phyloP scores from a whole-genome alignment of 345 rosid species.

The Aethionema arabicum region DNA sequence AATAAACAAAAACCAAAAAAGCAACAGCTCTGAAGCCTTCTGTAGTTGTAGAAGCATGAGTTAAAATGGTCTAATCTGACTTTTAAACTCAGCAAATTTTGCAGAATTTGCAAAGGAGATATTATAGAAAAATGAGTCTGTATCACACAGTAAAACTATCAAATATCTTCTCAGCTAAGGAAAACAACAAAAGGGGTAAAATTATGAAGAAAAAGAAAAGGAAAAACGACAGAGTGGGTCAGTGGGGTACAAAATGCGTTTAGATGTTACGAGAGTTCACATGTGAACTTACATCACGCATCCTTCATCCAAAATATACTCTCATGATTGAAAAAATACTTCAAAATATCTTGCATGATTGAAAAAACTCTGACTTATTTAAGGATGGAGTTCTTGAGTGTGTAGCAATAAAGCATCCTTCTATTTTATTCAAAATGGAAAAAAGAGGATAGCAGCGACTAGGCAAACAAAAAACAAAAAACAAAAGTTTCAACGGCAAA shows the following conservation, averaged over 20 bases:
- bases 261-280: not conserved
- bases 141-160: slow-evolving; percentile 4
- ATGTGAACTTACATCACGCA: slow-evolving; percentile 6
- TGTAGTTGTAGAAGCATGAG: slow-evolving; percentile 3
- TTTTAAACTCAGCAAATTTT: not conserved
- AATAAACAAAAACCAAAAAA: slow-evolving; percentile 1
- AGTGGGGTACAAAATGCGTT: slow-evolving; percentile 10
- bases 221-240: not conserved
- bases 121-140: slow-evolving; percentile 6
- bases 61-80: slow-evolving; percentile 19
- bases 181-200: not conserved
- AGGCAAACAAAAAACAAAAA: not conserved
- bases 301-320: slow-evolving; percentile 6
- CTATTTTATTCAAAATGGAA: slow-evolving; percentile 6
- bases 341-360: not conserved
- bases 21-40: slow-evolving; percentile 15
- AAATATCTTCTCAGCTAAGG: slow-evolving; percentile 3
- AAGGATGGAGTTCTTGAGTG: not conserved
- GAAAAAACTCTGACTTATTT: not conserved
- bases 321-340: not conserved
- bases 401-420: slow-evolving; percentile 4
- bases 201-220: not conserved
- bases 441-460: not conserved
- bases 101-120: not conserved
- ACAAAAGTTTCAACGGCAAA: not conserved